Evolutionary conservation across 805 yeast genomes (phyloP), one percentile per base, ranked within the genome.

Genomic region (Lachancea mirantina): DNA sequence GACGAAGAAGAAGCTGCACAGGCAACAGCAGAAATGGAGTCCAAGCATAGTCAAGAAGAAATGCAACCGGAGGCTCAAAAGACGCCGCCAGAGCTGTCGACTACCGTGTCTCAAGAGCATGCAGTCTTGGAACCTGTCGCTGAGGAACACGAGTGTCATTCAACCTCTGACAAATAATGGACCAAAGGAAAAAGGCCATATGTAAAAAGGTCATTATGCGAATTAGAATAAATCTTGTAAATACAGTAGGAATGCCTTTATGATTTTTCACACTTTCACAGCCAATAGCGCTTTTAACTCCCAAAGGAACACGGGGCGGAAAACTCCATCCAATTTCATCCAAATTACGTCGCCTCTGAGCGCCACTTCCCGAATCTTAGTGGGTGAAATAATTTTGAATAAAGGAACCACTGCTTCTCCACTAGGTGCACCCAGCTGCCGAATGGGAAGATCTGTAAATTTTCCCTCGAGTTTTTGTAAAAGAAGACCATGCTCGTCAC

Each of bases 341-440:
- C 74, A 84, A 15, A 85, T 44, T 2, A 83, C 77, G 43, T 84
- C 88, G 27, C 77, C 76, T 21, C 70, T 69, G 5, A 83, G 65
- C 40, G 72, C 83, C 10, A 52, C 35, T 22, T 23, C 14, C 21
- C 20, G 17, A 30, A 27, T 8, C 18, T 25, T 4, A 3, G 16
- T 15, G 14, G 8, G 19, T 14, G 47, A 32, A 8, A 30, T 24
- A 3, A 55, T 30, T 13, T 40, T 34, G 24, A 50, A 52, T 8
- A 47, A 26, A 6, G 58, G 59, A 2, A 43, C 56, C 11, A 51
- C 29, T 2, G 32, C 22, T 15, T 32, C 35, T 59, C 66, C 13
- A 52, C 55, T 44, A 40, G 49, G 19, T 55, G 50, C 13, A 55
- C 37, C 4, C 67, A 64, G 1, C 56, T 37, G 32, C 13, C 15